Base-by-base conservation (phyloP, 2,329 filamentous ascomycete species). In the Fusarium albidum region DNA sequence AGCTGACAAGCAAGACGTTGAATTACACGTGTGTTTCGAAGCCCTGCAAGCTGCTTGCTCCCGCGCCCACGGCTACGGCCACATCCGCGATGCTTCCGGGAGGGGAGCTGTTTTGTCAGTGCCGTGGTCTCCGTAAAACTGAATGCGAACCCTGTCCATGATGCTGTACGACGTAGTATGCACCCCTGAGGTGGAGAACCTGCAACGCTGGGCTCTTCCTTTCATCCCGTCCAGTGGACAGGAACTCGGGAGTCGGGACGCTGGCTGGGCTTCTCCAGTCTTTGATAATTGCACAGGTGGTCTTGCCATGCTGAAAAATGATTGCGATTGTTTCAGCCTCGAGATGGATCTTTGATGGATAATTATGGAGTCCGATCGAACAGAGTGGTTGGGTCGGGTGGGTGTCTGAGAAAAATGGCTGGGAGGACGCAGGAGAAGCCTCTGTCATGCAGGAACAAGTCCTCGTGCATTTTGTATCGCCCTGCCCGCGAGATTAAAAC, bases 321-420 rank as follows among this genome's bases (percentile, higher is more conserved):
- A 39, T 49, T 41, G 40, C 25, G 42, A 25, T 52, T 45, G 49
- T 62, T 61, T 61, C 58, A 62, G 46, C 58, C 54, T 59, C 52
- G 27, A 46, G 21, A 52, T 52, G 35, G 33, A 61, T 57, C 57
- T 48, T 60, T 52, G 57, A 61, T 60, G 61, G 44, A 35, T 33
- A 4, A 21, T 21, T 21, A 21, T 21, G 21, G 21, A 21, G 21
- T 21, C 21, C 21, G 5, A 21, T 21, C 21, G 21, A 21, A 21
- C 28, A 25, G 33, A 49, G 48, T 42, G 35, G 37, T 35, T 45
- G 35, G 35, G 28, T 28, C 14, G 35, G 34, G 11, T 14, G 5
- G 14, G 26, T 18, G 41, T 32, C 26, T 35, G 47, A 33, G 29
- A 37, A 53, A 49, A 39, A 34, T 45, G 27, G 38, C 44, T 45